Percentiles rank a stretch among this genome's conserved stretches.
Conservation (phyloP, 768 basidiomycete genomes). For the Phanerochaete sordida region DNA sequence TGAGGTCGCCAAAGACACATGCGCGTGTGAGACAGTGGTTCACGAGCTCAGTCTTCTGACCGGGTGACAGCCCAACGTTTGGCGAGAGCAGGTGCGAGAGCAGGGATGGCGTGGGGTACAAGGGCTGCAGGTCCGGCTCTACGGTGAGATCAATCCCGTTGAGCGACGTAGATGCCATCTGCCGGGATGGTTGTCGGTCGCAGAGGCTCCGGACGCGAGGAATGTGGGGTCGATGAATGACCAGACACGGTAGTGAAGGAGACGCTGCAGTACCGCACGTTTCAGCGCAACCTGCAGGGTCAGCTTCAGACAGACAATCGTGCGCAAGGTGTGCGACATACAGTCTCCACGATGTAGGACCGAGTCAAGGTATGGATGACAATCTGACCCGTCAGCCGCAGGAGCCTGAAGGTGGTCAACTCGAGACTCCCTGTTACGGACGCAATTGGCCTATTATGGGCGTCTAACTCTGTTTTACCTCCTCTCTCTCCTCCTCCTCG, state of each 20-base stretch:
- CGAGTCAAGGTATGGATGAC: neutral
- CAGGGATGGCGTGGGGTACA: slow-evolving; percentile 66
- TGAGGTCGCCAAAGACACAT: slow-evolving; percentile 74
- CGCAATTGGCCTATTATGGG: neutral
- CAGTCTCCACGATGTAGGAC: neutral
- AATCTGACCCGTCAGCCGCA: neutral
- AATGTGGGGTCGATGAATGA: neutral
- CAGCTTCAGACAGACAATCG: neutral
- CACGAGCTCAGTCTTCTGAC: slow-evolving; percentile 68
- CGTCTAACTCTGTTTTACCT: neutral
- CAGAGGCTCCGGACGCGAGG: neutral
- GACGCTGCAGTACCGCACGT: neutral
- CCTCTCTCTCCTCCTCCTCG: neutral
- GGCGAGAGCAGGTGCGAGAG: slow-evolving; percentile 62
- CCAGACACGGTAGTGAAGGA: neutral
- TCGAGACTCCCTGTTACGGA: neutral
- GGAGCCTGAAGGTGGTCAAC: neutral
- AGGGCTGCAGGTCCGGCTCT: slow-evolving; percentile 77
- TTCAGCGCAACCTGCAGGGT: neutral
- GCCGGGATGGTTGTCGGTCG: neutral
- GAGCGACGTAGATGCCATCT: slow-evolving; percentile 30
- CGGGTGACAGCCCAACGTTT: slow-evolving; percentile 61
- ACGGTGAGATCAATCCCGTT: slow-evolving; percentile 54
- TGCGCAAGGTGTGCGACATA: neutral
- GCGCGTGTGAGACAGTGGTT: slow-evolving; percentile 72